Evolutionary conservation across 2,329 filamentous ascomycete species (phyloP), one percentile per base, ranked within the genome.

Genomic region (Cordyceps cateniannulata): DNA sequence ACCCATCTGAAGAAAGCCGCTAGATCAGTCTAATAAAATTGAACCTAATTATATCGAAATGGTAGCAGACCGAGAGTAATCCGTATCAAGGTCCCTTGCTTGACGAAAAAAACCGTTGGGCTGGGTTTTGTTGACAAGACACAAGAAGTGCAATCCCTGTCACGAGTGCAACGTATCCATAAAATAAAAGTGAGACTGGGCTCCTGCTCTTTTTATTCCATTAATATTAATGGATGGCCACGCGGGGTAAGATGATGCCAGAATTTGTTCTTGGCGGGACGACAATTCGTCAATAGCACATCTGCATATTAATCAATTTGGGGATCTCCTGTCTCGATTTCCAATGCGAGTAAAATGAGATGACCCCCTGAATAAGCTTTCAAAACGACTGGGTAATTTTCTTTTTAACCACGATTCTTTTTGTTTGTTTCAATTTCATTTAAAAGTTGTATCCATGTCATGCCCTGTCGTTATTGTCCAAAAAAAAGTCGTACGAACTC

Each of bases 291-390:
- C 27, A 24, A 49, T 35, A 42, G 18, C 48, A 47, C 22, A 24
- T 57, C 42, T 24, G 42, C 44, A 47, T 58, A 24, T 20, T 50
- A 29, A 50, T 58, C 44, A 58, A 49, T 49, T 22, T 40, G 45
- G 32, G 32, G 29, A 58, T 58, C 45, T 58, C 32, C 32, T n/a
- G 20, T 45, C 29, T 38, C 24, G 55, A 40, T 40, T 40, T 45
- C 45, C n/a, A 35, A 40, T 40, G 55, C 24, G 20, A 25, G 44
- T 35, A 48, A 47, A 57, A 50, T 38, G 55, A 40, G 9, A 22
- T 42, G 38, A 18, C 27, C 55, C 55, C 55, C 47, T 59, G 42
- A 35, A 59, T 59, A 51, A 59, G n/a, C 32, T 48, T 59, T 35
- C 8, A 7, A n/a, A 44, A 42, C 45, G n/a, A 32, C 42, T n/a